phyloP scores from a whole-genome alignment of 2,329 filamentous ascomycete species.

The Diplodia intermedia region DNA sequence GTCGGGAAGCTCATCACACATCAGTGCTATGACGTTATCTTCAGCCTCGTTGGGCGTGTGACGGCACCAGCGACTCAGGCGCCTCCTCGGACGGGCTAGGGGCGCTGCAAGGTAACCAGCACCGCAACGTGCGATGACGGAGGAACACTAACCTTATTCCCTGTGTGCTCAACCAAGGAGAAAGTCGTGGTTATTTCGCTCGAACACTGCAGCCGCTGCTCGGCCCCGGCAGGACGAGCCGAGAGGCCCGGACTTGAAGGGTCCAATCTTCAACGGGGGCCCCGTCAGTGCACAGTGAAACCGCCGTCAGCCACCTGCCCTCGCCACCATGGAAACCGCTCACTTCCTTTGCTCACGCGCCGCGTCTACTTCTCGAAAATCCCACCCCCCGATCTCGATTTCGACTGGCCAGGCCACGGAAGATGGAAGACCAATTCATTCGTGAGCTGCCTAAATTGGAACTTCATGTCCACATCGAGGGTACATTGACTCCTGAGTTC shows the following conservation, averaged over 20 bases:
- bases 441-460: conserved; percentile 53
- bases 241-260: conserved; percentile 3
- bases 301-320: background rate
- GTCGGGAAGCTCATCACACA: conserved; percentile 7
- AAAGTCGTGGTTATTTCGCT: background rate
- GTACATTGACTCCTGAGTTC: conserved; percentile 52
- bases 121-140: background rate
- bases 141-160: conserved; percentile 18
- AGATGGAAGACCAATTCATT: conserved; percentile 23
- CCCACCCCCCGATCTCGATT: background rate
- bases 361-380: background rate
- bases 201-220: background rate
- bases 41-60: conserved; percentile 19
- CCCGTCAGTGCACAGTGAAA: conserved; percentile 14
- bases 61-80: conserved; percentile 10
- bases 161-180: background rate
- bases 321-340: background rate
- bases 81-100: conserved; percentile 10
- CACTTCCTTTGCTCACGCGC: background rate
- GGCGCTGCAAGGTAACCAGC: background rate
- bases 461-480: conserved; percentile 58
- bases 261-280: background rate
- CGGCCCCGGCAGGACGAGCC: conserved; percentile 13
- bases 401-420: background rate
- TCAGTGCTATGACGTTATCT: conserved; percentile 23